Conservation (phyloP, 2,329 filamentous ascomycete species). For the Sporothrix humicola region DNA sequence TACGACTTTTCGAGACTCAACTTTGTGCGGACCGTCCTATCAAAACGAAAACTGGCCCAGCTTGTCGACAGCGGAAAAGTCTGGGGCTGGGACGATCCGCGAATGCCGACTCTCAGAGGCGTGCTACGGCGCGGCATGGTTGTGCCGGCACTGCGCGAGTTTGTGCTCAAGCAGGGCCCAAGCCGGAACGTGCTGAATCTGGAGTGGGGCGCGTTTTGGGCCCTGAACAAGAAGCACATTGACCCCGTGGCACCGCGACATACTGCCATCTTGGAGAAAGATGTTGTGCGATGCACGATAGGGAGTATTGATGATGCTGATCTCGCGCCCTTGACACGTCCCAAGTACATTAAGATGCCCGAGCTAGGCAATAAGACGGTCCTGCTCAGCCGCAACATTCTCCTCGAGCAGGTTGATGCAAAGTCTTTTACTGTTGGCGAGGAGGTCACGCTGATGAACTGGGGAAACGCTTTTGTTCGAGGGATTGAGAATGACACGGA, state of each 20-base stretch:
- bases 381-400: background rate
- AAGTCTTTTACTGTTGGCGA: background rate
- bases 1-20: background rate
- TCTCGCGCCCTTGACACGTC: background rate
- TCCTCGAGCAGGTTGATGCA: background rate
- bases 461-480: background rate
- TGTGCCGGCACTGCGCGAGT: background rate
- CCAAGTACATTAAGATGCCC: slow-evolving; percentile 3
- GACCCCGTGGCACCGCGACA: background rate
- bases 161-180: background rate
- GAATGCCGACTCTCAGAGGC: background rate
- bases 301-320: background rate
- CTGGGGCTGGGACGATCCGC: background rate
- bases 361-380: background rate
- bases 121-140: background rate
- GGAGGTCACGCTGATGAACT: slow-evolving; percentile 1
- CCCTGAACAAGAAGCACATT: slow-evolving; percentile 1
- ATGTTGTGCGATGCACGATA: background rate
- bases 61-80: background rate
- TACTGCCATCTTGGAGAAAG: background rate
- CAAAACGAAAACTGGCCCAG: background rate
- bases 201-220: background rate
- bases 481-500: background rate
- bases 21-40: background rate
- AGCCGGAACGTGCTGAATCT: background rate